Conservation (phyloP, 768 basidiomycete genomes). For the Amanita polypyramis region DNA sequence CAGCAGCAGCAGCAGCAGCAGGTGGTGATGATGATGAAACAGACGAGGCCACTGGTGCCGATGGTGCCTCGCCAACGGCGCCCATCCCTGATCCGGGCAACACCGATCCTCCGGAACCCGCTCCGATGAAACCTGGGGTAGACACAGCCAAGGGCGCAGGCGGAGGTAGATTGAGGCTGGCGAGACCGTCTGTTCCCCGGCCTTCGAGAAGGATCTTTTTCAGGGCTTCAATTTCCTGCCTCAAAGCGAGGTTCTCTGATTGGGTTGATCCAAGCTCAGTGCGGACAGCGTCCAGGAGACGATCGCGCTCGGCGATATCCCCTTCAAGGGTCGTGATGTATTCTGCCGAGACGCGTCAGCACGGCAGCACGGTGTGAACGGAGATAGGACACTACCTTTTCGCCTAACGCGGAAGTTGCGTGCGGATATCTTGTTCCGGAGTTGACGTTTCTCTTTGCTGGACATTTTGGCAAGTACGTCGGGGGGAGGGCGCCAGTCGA, state of each 20-base stretch:
- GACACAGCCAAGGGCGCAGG: constrained; percentile 25
- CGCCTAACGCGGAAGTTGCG: constrained; percentile 90
- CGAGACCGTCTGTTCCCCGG: constrained; percentile 33
- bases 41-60: constrained; percentile 8
- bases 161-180: constrained; percentile 35
- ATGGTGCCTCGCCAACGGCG: too few species aligned
- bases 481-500: constrained; percentile 79
- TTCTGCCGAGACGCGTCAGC: constrained; percentile 34
- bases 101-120: constrained; percentile 4
- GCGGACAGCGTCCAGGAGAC: constrained; percentile 79
- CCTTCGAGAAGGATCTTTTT: constrained; percentile 69
- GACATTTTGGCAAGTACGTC: constrained; percentile 95
- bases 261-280: constrained; percentile 70
- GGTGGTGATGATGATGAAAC: too few species aligned
- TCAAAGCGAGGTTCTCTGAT: constrained; percentile 75
- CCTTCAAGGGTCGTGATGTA: constrained; percentile 92
- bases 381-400: constrained; percentile 49
- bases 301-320: constrained; percentile 88
- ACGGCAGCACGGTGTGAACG: constrained; percentile 6
- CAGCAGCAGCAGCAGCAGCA: too few species aligned
- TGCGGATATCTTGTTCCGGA: constrained; percentile 94
- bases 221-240: constrained; percentile 64
- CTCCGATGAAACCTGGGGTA: neutral
- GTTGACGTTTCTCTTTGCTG: constrained; percentile 91
- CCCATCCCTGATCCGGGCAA: too few species aligned